Evolutionary conservation across 129 eudicot genomes (phyloP).

Genomic region (Apium graveolens): DNA sequence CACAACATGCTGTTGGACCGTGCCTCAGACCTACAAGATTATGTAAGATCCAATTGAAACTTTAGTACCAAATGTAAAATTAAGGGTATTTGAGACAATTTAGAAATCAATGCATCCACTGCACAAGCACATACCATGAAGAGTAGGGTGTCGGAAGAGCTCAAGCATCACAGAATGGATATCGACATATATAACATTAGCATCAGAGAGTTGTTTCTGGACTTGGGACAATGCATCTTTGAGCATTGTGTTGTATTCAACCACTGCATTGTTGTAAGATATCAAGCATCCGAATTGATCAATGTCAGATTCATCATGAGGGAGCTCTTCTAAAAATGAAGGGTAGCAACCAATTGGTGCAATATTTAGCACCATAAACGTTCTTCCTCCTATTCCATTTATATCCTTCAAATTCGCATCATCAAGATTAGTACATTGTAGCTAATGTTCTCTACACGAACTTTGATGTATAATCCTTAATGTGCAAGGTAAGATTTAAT

Average conservation of each 20-base stretch:
- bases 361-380: constrained; percentile 67
- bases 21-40: constrained; percentile 44
- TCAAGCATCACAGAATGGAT: constrained; percentile 58
- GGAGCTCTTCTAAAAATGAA: constrained; percentile 69
- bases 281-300: constrained; percentile 76
- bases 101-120: background rate
- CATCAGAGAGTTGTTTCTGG: constrained; percentile 34
- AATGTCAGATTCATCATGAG: constrained; percentile 48
- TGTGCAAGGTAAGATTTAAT: background rate
- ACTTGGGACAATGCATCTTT: constrained; percentile 47
- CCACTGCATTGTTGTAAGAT: constrained; percentile 65
- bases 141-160: constrained; percentile 72
- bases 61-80: background rate
- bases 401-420: constrained; percentile 37
- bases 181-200: constrained; percentile 58
- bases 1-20: constrained; percentile 73
- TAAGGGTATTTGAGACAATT: background rate
- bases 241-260: constrained; percentile 64
- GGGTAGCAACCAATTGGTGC: constrained; percentile 98
- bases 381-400: constrained; percentile 66
- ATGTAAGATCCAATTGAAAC: background rate
- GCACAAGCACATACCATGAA: constrained; percentile 50
- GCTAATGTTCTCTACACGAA: background rate
- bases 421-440: background rate
- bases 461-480: background rate